phyloP scores from a whole-genome alignment of 495 filamentous ascomycete species.

The Trichocladium antarcticum region DNA sequence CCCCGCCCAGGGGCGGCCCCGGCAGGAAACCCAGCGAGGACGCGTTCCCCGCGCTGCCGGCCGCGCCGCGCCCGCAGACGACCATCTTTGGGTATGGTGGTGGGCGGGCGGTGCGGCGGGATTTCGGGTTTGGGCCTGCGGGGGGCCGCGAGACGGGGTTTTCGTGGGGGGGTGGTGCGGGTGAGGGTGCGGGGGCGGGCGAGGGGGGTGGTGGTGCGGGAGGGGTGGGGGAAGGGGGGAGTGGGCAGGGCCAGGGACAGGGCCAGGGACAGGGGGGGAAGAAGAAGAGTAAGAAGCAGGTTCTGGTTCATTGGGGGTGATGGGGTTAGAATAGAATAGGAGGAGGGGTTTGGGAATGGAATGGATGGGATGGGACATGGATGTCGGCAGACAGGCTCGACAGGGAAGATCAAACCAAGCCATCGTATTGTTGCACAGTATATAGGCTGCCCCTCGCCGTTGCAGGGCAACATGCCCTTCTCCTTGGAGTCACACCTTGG shows the following conservation, averaged over 20 bases:
- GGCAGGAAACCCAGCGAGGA: constrained; percentile 30
- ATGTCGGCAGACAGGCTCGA: too few species aligned
- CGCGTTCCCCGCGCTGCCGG: constrained; percentile 73
- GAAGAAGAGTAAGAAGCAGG: constrained; percentile 11
- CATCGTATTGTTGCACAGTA: too few species aligned
- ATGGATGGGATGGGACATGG: too few species aligned
- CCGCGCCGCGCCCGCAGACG: constrained; percentile 64
- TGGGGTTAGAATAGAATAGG: too few species aligned
- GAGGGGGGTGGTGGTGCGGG: background rate
- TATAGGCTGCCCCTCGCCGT: too few species aligned
- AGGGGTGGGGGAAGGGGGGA: background rate
- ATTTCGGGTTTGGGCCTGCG: constrained; percentile 40
- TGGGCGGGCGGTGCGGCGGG: constrained; percentile 51
- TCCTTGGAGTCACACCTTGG: too few species aligned
- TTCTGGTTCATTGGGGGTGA: constrained; percentile 8
- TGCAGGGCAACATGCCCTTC: too few species aligned
- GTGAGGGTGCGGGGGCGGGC: too few species aligned
- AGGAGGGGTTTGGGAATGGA: too few species aligned
- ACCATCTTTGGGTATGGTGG: constrained; percentile 70
- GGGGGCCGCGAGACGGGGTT: constrained; percentile 35
- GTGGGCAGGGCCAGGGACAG: constrained; percentile 3
- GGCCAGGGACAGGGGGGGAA: background rate
- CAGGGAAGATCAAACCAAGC: too few species aligned
- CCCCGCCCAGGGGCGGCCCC: background rate
- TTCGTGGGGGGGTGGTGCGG: constrained; percentile 25